Base-by-base conservation (phyloP, 805 yeast species). In the Metschnikowia anglica region DNA sequence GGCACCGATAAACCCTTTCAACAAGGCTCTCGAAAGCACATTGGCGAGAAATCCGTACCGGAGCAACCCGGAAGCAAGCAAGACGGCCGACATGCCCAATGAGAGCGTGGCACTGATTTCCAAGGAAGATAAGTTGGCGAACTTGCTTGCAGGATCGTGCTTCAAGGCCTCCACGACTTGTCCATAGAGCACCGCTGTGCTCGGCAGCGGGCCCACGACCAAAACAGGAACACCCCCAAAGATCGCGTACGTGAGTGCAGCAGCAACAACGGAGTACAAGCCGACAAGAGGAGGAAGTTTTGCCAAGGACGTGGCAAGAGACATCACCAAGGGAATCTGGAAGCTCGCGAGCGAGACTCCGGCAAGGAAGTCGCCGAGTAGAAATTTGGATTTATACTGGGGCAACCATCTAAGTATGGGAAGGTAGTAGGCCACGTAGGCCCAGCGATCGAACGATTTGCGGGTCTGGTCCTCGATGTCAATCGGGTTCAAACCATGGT, bases 191-290 rank as follows among this genome's bases (percentile, higher is more conserved):
- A 90, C 69, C 0, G 95, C 86, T 7, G 88, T 80, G 0, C 96
- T 90, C 15, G 91, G 90, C 61, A 89, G 95, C 1, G 97, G 96
- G 0, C 96, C 96, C 15, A 89, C 95, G 29, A 88, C 81, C 84
- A 89, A 79, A 46, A 83, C 83, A 0, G 96, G 96, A 1, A 88
- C 95, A 0, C 93, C 78, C 0, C 97, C 97, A 46, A 88, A 71
- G 3, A 88, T 47, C 5, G 88, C 74, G 59, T 89, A 89, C 6
- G 86, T 65, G n/a, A 84, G 65, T 0, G 96, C 95, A 0, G 93
- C 88, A 3, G 85, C 70, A 1, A 87, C 81, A 36, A 88, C 72
- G 0, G 89, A 87, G 50, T 82, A 77, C 7, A 90, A 68, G 0
- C 97, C 97, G 50, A 85, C 79, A 2, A 84, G 62, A 0, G 96